Conservation (phyloP, 345 rosid species). For the Raphanus sativus region DNA sequence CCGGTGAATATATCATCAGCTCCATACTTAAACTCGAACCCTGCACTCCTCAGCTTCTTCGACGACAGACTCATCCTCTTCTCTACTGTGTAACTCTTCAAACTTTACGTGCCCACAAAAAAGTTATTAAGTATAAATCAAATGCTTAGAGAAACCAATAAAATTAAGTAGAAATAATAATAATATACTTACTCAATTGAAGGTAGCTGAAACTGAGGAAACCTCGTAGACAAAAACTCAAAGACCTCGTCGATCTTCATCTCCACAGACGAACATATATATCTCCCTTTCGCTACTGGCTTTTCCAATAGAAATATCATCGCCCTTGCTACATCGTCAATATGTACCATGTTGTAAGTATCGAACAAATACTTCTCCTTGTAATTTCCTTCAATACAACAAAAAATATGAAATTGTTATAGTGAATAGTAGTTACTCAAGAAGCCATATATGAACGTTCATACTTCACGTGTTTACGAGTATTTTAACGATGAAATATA, state of each 20-base stretch:
- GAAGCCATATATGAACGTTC: not conserved
- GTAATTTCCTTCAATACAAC: constrained; percentile 21
- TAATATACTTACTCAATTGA: constrained; percentile 43
- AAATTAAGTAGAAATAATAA: not conserved
- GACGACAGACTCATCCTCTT: constrained; percentile 41
- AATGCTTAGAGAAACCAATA: not conserved
- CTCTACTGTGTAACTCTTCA: constrained; percentile 23
- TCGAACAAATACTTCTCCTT: constrained; percentile 35
- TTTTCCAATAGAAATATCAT: constrained; percentile 54
- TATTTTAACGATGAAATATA: not conserved
- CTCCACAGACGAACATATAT: constrained; percentile 46
- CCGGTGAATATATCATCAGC: constrained; percentile 44
- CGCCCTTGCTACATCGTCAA: constrained; percentile 58
- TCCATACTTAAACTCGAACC: constrained; percentile 49
- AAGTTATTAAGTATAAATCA: not conserved
- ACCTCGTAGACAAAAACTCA: constrained; percentile 39
- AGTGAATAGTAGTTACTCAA: not conserved
- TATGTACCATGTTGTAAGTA: constrained; percentile 45
- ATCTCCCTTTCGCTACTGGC: constrained; percentile 55
- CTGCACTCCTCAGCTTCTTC: constrained; percentile 47
- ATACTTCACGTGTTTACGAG: not conserved
- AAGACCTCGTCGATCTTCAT: constrained; percentile 42
- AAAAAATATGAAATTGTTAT: not conserved
- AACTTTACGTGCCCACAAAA: constrained; percentile 11
- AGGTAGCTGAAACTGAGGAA: constrained; percentile 47